Evolutionary conservation across 371 early-diverging fungal genomes (phyloP), one percentile per base, ranked within the genome.

Genomic region (Mucor saturninus): DNA sequence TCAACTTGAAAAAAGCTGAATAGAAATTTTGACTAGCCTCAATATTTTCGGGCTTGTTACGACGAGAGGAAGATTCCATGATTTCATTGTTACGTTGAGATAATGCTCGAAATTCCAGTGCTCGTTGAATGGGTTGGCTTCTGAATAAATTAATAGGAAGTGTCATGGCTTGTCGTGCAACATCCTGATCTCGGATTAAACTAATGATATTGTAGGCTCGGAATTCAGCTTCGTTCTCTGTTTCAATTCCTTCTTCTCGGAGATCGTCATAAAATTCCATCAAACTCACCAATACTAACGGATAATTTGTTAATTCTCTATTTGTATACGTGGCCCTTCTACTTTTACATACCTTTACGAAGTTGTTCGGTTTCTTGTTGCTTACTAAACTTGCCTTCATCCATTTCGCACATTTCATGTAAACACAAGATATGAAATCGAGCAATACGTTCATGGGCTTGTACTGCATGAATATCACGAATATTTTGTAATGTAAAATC

Each of bases 341-440:
- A 3, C n/a, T 64, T 54, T 21, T 21, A 21, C 21, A 21, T 72
- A 87, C 93, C 92, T 83, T 95, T 96, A 43, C 89, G 73, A 60
- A 95, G 78, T 69, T 96, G 96, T 59, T 97, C 95, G 70, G 83
- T 84, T 64, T 96, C 95, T 72, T 93, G 94, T 62, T 92, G 89
- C 54, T 85, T 78, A 48, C 87, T 89, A 59, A 95, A 91, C 21
- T 76, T 83, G 56, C 75, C 73, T 15, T 73, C 73, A 31, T 83
- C 85, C 39, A 78, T 56, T 29, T 86, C 89, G 64, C 91, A 91
- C 55, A 96, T 80, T 30, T 86, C 76, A 62, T 94, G 93, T 8
- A 88, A 69, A 53, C 88, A 90, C 4, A 94, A 58, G 39, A 97
- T 94, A 68, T 95, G 95, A 62, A 91, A 96, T 8, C 98, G 86